A percentile compares a stretch with the other conserved stretches of the same genome.
These are phyloP conservation scores for Alternaria sp. DNA, from an alignment of 2,329 filamentous ascomycete species.

Conservation along the genomic window DNA sequence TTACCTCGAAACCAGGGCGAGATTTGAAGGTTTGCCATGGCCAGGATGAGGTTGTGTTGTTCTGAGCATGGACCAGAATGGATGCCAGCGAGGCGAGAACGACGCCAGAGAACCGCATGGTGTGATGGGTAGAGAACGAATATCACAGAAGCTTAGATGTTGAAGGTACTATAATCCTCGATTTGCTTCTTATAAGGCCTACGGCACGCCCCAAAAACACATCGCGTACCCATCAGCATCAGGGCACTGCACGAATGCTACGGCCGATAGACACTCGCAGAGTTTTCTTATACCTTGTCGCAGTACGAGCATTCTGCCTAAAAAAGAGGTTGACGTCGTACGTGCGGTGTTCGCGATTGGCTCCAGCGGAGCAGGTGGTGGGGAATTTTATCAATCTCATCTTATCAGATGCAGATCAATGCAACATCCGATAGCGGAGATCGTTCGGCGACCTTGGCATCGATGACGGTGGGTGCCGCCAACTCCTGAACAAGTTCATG, in stretches of 20 bases:
- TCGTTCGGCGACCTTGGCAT: neutral
- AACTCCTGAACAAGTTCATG: neutral
- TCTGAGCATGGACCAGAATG: neutral
- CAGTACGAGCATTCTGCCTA: neutral
- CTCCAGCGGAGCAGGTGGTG: neutral
- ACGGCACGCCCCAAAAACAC: neutral
- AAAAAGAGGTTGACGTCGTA: neutral
- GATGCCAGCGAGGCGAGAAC: neutral
- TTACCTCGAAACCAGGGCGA: neutral
- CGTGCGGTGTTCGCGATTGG: neutral
- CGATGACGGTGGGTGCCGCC: neutral
- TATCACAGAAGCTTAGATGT: neutral
- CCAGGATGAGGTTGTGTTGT: neutral
- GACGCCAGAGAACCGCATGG: neutral
- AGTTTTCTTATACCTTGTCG: constrained; percentile 2
- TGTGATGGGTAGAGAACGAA: neutral
- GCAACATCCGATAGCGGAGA: neutral
- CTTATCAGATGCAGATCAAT: constrained; percentile 6
- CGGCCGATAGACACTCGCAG: neutral
- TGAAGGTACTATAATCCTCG: neutral
- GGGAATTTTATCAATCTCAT: neutral
- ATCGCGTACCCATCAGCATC: neutral
- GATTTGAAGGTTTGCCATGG: constrained; percentile 17
- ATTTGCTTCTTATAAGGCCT: neutral
- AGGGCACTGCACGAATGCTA: neutral